phyloP scores from a whole-genome alignment of 2,329 filamentous ascomycete genomes.

The Paecilomyces niveus region DNA sequence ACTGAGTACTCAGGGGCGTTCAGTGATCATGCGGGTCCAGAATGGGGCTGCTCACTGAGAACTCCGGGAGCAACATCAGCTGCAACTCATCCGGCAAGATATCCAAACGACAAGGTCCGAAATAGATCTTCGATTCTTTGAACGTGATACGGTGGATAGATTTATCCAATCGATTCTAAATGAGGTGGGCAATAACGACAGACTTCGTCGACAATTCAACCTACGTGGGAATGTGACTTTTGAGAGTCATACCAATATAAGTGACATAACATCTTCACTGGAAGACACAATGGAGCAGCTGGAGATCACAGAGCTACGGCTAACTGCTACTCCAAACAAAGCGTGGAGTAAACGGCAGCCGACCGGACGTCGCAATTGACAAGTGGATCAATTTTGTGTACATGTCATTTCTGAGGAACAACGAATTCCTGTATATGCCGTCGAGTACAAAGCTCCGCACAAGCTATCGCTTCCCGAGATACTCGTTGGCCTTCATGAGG shows the following conservation, averaged over 20 bases:
- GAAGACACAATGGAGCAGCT: too few species aligned
- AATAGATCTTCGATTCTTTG: slow-evolving; percentile 14
- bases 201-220: slow-evolving; percentile 9
- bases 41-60: too few species aligned
- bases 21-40: too few species aligned
- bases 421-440: slow-evolving; percentile 14
- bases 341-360: too few species aligned
- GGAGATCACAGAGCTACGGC: too few species aligned
- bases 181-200: slow-evolving; percentile 10
- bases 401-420: slow-evolving; percentile 12
- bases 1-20: too few species aligned
- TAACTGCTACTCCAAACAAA: too few species aligned
- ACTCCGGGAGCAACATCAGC: too few species aligned
- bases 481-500: slow-evolving; percentile 17
- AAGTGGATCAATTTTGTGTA: slow-evolving; percentile 18
- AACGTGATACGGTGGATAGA: slow-evolving; percentile 18
- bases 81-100: slow-evolving; percentile 9
- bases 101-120: slow-evolving; percentile 16
- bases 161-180: slow-evolving; percentile 14
- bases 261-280: background rate
- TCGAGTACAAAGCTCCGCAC: slow-evolving; percentile 22
- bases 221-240: slow-evolving; percentile 10
- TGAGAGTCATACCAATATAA: slow-evolving; percentile 10
- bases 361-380: background rate
- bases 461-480: slow-evolving; percentile 17